Base-by-base conservation (phyloP, 2,329 filamentous ascomycete genomes). In the Graphiopsis chlorocephala region DNA sequence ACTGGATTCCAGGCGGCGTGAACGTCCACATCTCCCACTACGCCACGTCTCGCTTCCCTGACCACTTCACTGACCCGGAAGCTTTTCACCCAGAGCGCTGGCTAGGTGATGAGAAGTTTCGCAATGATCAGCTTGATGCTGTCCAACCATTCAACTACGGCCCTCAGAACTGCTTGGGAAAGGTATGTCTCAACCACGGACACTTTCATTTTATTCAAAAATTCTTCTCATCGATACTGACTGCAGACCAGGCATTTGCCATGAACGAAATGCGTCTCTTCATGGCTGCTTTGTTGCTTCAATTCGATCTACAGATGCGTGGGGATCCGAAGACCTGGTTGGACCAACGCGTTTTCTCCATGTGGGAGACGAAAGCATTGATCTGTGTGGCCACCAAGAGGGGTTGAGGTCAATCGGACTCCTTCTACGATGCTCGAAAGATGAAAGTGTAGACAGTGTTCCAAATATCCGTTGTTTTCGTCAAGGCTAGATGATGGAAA, bases 261-360 rank as follows among this genome's bases (percentile, higher is more conserved):
- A 77, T 73, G 65, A 72, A 74, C 58, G 77, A 80, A 64, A 74
- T 77, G 67, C 69, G 74, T 3, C 56, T 81, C 2, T 70, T 78
- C 0, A 68, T 82, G 25, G 71, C 77, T 11, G 73, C 73, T 17
- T 47, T 78, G 2, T 31, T 81, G 7, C 76, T 71, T 57, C 68
- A 72, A 5, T 81, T 80, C 63, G 76, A 82, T 67, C 11, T 76
- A 23, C 28, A 70, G 61, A 48, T 74, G 38, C 68, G 68, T 50
- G 64, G 66, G 8, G 70, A 76, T 62, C 70, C 68, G 23, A 42
- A 64, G 14, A 60, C 69, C 4, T 76, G 75, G 75, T 55, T 48
- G 4, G 68, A 75, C 25, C 74, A 76, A 66, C 72, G 70, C 33
- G 64, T 72, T 5, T 76, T 67, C 50, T 62, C 66, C 1, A 57